Evolutionary conservation across 148 eudicot genomes (phyloP).

Genomic region (Vaccinium darrowii): DNA sequence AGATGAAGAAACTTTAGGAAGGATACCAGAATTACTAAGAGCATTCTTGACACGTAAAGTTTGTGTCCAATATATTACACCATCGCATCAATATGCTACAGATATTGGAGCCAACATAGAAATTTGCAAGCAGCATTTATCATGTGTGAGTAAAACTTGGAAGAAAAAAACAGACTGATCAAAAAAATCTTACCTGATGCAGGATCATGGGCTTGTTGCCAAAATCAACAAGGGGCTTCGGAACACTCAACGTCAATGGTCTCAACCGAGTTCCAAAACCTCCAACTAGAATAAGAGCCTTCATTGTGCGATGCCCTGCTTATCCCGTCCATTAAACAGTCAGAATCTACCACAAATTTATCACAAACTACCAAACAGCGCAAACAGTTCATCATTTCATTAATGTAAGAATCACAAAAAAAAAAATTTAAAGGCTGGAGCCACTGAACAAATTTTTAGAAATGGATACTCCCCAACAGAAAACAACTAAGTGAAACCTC

Average conservation of each 20-base stretch:
- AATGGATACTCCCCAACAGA: background rate
- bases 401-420: background rate
- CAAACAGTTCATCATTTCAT: background rate
- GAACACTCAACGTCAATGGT: conserved; percentile 89
- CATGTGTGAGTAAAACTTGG: background rate
- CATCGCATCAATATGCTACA: background rate
- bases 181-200: conserved; percentile 65
- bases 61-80: background rate
- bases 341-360: conserved; percentile 10
- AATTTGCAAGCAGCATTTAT: background rate
- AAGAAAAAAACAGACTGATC: background rate
- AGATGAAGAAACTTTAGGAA: background rate
- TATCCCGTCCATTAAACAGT: conserved; percentile 16
- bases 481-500: conserved; percentile 9
- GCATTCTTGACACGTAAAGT: background rate
- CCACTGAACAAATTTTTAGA: background rate
- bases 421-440: background rate
- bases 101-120: background rate
- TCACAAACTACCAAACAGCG: background rate
- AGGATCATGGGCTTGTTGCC: conserved; percentile 98
- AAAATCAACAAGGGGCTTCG: conserved; percentile 96
- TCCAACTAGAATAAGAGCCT: conserved; percentile 98
- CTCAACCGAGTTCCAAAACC: conserved; percentile 95
- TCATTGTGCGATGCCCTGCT: conserved; percentile 51
- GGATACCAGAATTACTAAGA: background rate